Evolutionary conservation across 106 monocot species (phyloP).

Genomic region (Hemerocallis citrina): DNA sequence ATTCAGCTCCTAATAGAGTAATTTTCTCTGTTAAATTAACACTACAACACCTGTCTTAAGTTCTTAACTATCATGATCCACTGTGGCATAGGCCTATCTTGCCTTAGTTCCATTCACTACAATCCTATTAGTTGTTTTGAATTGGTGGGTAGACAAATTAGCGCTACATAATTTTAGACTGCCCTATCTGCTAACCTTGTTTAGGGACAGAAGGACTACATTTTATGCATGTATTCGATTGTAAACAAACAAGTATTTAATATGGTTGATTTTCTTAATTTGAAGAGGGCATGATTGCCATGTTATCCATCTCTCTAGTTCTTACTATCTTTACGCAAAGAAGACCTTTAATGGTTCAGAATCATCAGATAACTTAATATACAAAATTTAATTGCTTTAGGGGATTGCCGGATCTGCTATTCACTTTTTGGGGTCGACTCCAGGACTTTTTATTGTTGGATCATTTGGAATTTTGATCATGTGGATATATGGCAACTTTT

Average conservation of each 20-base stretch:
- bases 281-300: not conserved
- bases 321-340: not conserved
- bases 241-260: not conserved
- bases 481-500: constrained; percentile 90
- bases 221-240: too few relatives aligned
- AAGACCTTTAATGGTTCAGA: not conserved
- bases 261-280: not conserved
- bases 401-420: constrained; percentile 59
- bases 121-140: too few relatives aligned
- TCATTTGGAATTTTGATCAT: constrained; percentile 71
- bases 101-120: too few relatives aligned
- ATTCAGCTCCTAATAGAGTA: too few relatives aligned
- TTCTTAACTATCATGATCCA: too few relatives aligned
- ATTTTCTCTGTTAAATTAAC: too few relatives aligned
- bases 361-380: not conserved
- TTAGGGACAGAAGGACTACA: too few relatives aligned
- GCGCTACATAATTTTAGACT: too few relatives aligned
- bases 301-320: not conserved
- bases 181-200: too few relatives aligned
- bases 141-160: too few relatives aligned
- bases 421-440: constrained; percentile 50
- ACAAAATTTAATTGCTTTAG: constrained; percentile 40
- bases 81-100: too few relatives aligned
- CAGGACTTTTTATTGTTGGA: constrained; percentile 75
- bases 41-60: too few relatives aligned